A percentile compares a stretch with the other conserved stretches of the same genome.
Conservation (phyloP, 2,329 filamentous ascomycete species). For the Coniella lustricola region DNA sequence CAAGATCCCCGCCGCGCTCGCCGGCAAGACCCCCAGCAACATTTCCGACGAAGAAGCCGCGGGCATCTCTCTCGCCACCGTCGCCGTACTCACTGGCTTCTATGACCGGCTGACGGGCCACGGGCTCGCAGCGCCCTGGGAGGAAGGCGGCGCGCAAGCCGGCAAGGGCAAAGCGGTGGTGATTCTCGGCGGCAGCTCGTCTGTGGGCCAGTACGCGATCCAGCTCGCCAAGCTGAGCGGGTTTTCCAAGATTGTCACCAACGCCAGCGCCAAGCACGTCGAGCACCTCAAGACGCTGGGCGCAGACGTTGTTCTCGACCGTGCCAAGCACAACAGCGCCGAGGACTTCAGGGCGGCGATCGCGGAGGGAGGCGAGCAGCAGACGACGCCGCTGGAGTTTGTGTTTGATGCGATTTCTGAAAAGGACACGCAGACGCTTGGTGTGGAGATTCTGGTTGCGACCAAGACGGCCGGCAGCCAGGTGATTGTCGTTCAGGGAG, state of each 20-base stretch:
- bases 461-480: constrained; percentile 18
- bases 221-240: constrained; percentile 36
- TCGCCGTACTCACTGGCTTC: constrained; percentile 19
- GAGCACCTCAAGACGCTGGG: constrained; percentile 21
- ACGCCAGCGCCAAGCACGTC: constrained; percentile 30
- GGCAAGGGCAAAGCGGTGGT: constrained; percentile 35
- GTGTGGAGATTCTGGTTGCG: constrained; percentile 21
- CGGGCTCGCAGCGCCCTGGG: constrained; percentile 26
- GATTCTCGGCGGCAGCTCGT: constrained; percentile 26
- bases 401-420: constrained; percentile 27
- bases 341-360: constrained; percentile 22
- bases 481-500: constrained; percentile 16
- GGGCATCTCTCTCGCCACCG: constrained; percentile 21
- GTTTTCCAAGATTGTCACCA: constrained; percentile 36
- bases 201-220: constrained; percentile 36
- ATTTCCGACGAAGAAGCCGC: constrained; percentile 25
- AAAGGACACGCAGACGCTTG: constrained; percentile 24
- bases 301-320: constrained; percentile 19
- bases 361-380: too few species aligned
- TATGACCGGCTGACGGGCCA: constrained; percentile 18
- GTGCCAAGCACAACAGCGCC: constrained; percentile 17
- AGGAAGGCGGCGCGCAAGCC: constrained; percentile 24
- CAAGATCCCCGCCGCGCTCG: constrained; percentile 26
- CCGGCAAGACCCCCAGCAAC: constrained; percentile 25
- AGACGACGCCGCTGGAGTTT: constrained; percentile 22